Percentiles rank a stretch among this genome's conserved stretches.
phyloP scores from a whole-genome alignment of 106 monocot species.

The Dactylorhiza incarnata region DNA sequence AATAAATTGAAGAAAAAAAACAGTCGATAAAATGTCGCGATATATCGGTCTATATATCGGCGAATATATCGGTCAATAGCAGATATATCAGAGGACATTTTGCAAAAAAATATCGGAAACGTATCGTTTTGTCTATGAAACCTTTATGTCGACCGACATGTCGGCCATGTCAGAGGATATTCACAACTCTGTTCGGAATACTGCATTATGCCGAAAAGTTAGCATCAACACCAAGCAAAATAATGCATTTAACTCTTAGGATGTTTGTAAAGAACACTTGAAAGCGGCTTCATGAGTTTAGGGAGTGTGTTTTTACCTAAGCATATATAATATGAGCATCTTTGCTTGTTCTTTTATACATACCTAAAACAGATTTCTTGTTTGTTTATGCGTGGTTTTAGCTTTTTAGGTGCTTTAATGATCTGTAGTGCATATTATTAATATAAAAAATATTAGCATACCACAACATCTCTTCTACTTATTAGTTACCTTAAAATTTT shows the following conservation, averaged over 20 bases:
- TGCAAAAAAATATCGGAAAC: too few relatives aligned
- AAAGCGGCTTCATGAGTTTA: neutral
- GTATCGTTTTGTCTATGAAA: too few relatives aligned
- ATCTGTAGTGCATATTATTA: neutral
- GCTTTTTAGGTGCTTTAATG: neutral
- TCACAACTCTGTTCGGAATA: too few relatives aligned
- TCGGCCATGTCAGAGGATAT: too few relatives aligned
- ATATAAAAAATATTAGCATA: neutral
- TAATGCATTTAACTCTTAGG: neutral
- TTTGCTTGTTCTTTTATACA: neutral
- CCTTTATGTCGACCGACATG: too few relatives aligned
- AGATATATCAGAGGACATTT: too few relatives aligned
- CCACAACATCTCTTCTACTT: neutral
- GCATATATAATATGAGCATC: neutral
- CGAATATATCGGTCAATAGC: too few relatives aligned
- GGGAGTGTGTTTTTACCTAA: neutral
- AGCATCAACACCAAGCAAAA: neutral
- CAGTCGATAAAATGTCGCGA: too few relatives aligned
- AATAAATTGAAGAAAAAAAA: too few relatives aligned
- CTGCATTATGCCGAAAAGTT: neutral
- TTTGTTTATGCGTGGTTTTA: neutral
- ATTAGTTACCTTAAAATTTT: neutral
- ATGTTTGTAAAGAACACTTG: neutral
- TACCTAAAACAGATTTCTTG: neutral
- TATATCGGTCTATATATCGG: too few relatives aligned